Conservation (phyloP, 2,329 filamentous ascomycete genomes). For the Acrocalymma vagum region DNA sequence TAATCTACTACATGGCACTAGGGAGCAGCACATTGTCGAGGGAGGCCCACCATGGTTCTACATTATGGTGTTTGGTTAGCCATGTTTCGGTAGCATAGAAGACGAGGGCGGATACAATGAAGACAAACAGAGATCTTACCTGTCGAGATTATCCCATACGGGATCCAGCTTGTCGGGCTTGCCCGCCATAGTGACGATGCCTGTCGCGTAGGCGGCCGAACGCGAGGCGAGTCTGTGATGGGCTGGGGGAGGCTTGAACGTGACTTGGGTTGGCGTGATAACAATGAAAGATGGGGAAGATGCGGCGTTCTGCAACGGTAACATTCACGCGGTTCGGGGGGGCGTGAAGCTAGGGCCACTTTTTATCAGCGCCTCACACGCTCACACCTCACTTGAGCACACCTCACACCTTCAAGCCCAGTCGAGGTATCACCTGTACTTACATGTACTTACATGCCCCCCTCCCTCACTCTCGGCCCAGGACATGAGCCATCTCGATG, state of each 20-base stretch:
- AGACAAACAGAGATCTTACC: conserved; percentile 61
- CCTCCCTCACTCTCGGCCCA: conserved; percentile 29
- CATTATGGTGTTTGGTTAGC: conserved; percentile 46
- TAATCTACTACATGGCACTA: conserved; percentile 20
- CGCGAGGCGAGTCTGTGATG: conserved; percentile 33
- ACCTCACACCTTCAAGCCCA: conserved; percentile 17
- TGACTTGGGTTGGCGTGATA: conserved; percentile 42
- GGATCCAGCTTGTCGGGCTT: conserved; percentile 55
- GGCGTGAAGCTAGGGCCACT: conserved; percentile 31
- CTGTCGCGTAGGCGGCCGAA: conserved; percentile 30
- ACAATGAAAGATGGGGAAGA: conserved; percentile 42
- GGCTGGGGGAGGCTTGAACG: conserved; percentile 39
- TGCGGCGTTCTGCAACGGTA: conserved; percentile 38
- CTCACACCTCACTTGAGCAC: conserved; percentile 8
- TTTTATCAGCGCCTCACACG: conserved; percentile 19
- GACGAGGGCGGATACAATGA: conserved; percentile 26
- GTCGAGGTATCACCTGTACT: conserved; percentile 30
- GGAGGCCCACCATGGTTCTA: conserved; percentile 54
- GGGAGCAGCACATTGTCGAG: conserved; percentile 17
- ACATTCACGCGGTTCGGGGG: conserved; percentile 39
- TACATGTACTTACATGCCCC: too few relatives aligned
- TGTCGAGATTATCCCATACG: conserved; percentile 77
- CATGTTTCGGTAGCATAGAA: conserved; percentile 33
- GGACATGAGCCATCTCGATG: conserved; percentile 33
- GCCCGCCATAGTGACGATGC: conserved; percentile 63